Base-by-base conservation (phyloP, 2,329 filamentous ascomycete genomes). In the Cladosporium halotolerans region DNA sequence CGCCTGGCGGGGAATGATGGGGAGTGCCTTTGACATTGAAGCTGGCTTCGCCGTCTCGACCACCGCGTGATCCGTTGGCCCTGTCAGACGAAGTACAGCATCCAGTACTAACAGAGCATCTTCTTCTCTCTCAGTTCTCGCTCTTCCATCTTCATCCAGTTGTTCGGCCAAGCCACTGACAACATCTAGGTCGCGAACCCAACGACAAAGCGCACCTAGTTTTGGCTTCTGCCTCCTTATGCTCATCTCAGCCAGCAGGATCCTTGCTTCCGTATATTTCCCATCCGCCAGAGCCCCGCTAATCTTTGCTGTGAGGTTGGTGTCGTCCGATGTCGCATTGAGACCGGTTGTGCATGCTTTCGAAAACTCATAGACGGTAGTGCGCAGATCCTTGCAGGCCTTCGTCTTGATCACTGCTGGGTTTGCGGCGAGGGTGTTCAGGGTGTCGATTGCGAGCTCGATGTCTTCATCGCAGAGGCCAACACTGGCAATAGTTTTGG, bases 131-230 rank as follows among this genome's bases (percentile, higher is more conserved):
- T 66, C 61, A 0, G 73, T 72, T 34, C 78, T 72, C 50, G 71
- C 60, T 10, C 68, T 65, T 38, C 66, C 65, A 43, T 70, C 68
- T 2, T 74, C 74, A 2, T 73, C 73, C 0, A 79, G 71, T 50
- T 79, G 73, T 18, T 81, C 80, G 3, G 81, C 81, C 7, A 86
- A 69, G 1, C 83, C 83, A 58, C 81, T 85, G 46, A 86, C 80
- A 19, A 86, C 80, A 61, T 88, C 84, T 23, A 88, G 71, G 62
- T 86, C 84, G 54, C 85, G 78, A 4, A 88, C 84, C 85, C 85
- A 88, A 53, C 85, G 80, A 66, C 84, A 87, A 7, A 88, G 68
- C 1, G 84, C 83, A 16, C 85, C 85, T 0, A 88, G 70, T 59
- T 85, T 85, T 0, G 84, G 84, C 14, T 79, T 76, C 57, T 87